Base-by-base conservation (phyloP, 768 basidiomycete genomes). In the Podaxis carcinomalis region DNA sequence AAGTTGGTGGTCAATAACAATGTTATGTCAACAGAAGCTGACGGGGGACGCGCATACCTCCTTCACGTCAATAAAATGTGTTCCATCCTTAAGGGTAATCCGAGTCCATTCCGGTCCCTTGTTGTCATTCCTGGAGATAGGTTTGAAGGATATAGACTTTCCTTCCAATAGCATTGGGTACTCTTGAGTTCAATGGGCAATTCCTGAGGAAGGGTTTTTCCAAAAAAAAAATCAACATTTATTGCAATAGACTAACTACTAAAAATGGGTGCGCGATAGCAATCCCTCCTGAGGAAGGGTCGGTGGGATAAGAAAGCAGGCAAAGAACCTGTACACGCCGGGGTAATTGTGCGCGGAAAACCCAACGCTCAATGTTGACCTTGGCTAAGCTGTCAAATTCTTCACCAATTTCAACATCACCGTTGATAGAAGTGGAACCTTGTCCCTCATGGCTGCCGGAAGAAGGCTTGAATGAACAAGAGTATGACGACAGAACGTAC, bases 341-440 rank as follows among this genome's bases (percentile, higher is more conserved):
- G 89, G 56, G 95, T 82, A 62, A 95, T 85, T n/a, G 68, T 95
- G 93, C 2, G 88, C 88, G 1, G 85, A 84, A 0, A 95, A n/a
- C 80, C 90, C 93, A 96, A 54, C 78, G 79, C 65, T 87, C 82
- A 11, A 95, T 88, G 65, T 93, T 91, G 65, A 73, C 74, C 73
- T 77, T 86, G 5, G 86, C 83, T 49, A 67, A 68, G 9, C 73
- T 73, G 59, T 93, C 87, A 42, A 82, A 85, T 65, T 92, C 84
- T 57, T 86, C 87, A 1, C 87, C 79, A 10, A 92, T 78, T n/a
- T 79, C 73, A 27, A 84, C 75, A 0, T 73, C 78, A 16, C 77
- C 78, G 21, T 79, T 77, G 0, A 67, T 59, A 5, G 73, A 62
- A 6, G 65, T 66, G 9, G 83, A 77, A 3, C 81, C 84, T 47